Evolutionary conservation across 164 flowering plant species (phyloP), one percentile per base, ranked within the genome.

Genomic region (Umbilicus rupestris): DNA sequence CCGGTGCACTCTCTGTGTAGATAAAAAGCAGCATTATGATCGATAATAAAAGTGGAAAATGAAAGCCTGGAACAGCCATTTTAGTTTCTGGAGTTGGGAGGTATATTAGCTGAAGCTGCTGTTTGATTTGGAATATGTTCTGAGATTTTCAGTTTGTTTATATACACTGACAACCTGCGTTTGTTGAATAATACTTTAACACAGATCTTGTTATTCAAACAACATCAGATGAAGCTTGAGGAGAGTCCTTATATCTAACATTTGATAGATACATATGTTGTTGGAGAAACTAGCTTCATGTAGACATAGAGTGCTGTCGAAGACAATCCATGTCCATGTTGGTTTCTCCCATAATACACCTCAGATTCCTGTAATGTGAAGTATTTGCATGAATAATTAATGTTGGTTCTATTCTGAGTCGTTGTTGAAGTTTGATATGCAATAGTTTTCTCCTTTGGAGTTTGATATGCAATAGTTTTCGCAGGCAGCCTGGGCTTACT

Each of bases 251-350:
- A 20, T 49, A 49, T 55, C 31, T 55, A 46, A 55, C 33, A 55
- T 55, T 55, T 55, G 60, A 28, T 28, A 55, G 60, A 28, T 55
- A 55, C 60, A 26, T 55, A 12, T 50, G 22, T 50, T 50, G 28
- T 50, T 50, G 2, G 28, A 50, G 57, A 50, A 50, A 50, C n/a
- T 50, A 50, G 57, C 57, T 50, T 50, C 60, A 55, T 55, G 33
- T 55, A 26, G 60, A 26, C 60, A 55, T 1, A 3, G 60, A 55
- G 60, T 24, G 31, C 16, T 55, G 29, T 55, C 33, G 11, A 55
- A 55, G 60, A 55, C 60, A 55, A 28, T 41, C 44, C 12, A 6
- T 9, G 44, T 55, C 28, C 58, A 55, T 28, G 31, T 55, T 28
- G 17, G 60, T 26, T 55, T 55, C 60, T 28, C 33, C 33, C 60